Evolutionary conservation across 257 asterid genomes (phyloP).

Genomic region (Leonotis leonurus): DNA sequence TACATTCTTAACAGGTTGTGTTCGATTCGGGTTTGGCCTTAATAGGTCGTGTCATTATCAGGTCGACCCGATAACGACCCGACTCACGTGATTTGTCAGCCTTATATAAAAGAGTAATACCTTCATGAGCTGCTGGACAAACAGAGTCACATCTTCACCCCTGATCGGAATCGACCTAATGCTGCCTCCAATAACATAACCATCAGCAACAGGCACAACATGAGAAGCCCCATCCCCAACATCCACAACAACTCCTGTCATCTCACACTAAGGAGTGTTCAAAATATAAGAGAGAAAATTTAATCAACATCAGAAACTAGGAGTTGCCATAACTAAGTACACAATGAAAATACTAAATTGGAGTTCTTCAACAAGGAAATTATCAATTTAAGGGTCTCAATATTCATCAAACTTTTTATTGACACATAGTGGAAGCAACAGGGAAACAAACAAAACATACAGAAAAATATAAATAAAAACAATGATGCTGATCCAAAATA

Average conservation of each 20-base stretch:
- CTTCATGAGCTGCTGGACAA: constrained; percentile 84
- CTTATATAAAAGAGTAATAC: too few species aligned
- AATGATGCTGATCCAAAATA: not conserved
- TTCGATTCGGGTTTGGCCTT: too few species aligned
- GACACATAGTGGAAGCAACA: not conserved
- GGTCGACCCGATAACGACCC: too few species aligned
- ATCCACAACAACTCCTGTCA: constrained; percentile 97
- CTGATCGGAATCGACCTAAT: constrained; percentile 83
- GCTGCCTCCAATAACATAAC: constrained; percentile 97
- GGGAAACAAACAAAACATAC: not conserved
- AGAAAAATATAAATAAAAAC: not conserved
- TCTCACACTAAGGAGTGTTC: constrained; percentile 72
- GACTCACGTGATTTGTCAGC: too few species aligned
- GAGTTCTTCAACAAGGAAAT: too few species aligned
- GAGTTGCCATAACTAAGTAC: not conserved
- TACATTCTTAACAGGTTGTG: too few species aligned
- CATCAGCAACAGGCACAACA: constrained; percentile 96
- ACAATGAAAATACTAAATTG: too few species aligned
- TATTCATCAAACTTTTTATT: not conserved
- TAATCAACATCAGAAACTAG: constrained; percentile 12
- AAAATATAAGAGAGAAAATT: constrained; percentile 15
- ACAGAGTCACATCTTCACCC: constrained; percentile 81
- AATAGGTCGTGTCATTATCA: too few species aligned
- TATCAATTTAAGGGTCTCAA: too few species aligned
- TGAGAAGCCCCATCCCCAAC: constrained; percentile 98